A percentile compares a stretch with the other conserved stretches of the same genome.
Conservation (phyloP, 2,329 filamentous ascomycete genomes). For the Fusarium longipes region DNA sequence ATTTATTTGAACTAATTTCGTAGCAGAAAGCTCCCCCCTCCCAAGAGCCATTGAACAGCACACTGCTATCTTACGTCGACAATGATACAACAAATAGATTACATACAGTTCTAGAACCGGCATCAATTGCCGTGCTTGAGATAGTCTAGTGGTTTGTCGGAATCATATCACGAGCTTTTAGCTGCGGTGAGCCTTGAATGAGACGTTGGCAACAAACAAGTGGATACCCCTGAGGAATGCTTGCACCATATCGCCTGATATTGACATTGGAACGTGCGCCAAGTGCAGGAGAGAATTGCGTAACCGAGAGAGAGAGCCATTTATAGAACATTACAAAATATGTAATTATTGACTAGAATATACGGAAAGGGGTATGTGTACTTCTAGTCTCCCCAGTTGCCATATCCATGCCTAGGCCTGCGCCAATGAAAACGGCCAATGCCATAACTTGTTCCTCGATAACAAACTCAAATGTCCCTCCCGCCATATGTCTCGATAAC, state of each 20-base stretch:
- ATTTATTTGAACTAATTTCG: not conserved
- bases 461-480: constrained; percentile 9
- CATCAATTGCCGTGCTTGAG: not conserved
- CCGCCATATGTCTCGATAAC: constrained; percentile 16
- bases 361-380: constrained; percentile 48
- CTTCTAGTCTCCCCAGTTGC: constrained; percentile 38
- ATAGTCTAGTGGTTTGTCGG: not conserved
- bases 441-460: constrained; percentile 17
- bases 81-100: not conserved
- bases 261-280: constrained; percentile 7
- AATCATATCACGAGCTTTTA: constrained; percentile 7
- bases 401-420: constrained; percentile 17
- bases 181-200: constrained; percentile 11
- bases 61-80: not conserved
- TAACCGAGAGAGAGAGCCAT: constrained; percentile 12
- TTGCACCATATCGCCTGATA: constrained; percentile 22
- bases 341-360: constrained; percentile 42
- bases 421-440: constrained; percentile 13
- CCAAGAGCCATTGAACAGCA: not conserved
- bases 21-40: not conserved
- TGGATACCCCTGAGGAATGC: constrained; percentile 17
- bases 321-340: constrained; percentile 34
- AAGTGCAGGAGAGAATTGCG: constrained; percentile 5
- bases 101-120: not conserved
- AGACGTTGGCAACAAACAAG: constrained; percentile 6